These are phyloP conservation scores for Copromyces sp. DNA, from an alignment of 495 filamentous ascomycete genomes.

Conservation along the genomic window DNA sequence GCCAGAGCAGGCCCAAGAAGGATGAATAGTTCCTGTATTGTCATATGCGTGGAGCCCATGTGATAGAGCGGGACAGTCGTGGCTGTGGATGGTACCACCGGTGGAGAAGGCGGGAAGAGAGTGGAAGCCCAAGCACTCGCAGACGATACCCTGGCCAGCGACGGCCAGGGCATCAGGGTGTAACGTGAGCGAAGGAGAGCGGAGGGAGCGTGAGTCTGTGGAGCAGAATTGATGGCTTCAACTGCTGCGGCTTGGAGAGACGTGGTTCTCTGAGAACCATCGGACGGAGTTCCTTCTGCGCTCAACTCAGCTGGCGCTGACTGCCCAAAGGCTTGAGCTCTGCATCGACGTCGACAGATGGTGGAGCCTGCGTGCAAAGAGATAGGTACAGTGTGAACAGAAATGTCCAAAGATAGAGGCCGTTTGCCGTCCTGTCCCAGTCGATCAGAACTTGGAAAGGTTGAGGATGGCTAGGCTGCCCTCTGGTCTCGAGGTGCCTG, in stretches of 20 bases:
- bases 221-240: too few species aligned
- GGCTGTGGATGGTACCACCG: conserved; percentile 67
- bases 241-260: not conserved
- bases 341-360: too few species aligned
- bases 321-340: too few species aligned
- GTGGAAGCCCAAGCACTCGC: conserved; percentile 97
- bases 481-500: not conserved
- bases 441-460: not conserved
- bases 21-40: too few species aligned
- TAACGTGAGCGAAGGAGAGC: not conserved
- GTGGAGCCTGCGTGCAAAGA: too few species aligned
- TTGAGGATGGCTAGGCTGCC: not conserved
- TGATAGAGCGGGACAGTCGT: too few species aligned
- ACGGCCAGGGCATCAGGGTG: conserved; percentile 56
- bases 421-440: too few species aligned
- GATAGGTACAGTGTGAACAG: too few species aligned
- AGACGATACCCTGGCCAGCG: conserved; percentile 90
- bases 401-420: too few species aligned
- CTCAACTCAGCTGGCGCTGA: conserved; percentile 13
- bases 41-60: too few species aligned
- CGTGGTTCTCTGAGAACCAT: not conserved
- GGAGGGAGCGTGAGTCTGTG: too few species aligned
- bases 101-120: conserved; percentile 54
- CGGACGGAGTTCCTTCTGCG: conserved; percentile 17
- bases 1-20: conserved; percentile 7